Evolutionary conservation across 1,284 basidiomycete species (phyloP), one percentile per base, ranked within the genome.

Genomic region (Naganishia liquefaciens): DNA sequence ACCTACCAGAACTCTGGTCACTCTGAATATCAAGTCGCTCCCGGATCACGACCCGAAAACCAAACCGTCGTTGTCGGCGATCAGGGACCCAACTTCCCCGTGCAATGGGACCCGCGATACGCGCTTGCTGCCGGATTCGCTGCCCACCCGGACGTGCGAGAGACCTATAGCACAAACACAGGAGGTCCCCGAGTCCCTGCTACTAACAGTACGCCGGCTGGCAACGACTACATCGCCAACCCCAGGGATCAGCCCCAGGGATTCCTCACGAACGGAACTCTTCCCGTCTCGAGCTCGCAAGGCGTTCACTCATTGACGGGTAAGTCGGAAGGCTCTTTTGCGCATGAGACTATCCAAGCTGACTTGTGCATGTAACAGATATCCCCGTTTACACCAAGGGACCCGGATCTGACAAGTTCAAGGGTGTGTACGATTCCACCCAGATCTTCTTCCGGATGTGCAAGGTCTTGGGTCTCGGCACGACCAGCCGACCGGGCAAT

Each of bases 341-440:
- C 6, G 6, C 27, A 1, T 28, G 25, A 15, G 21, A 21, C 27
- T n/a, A 33, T 25, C 17, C 21, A 21, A 10, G 21, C 55, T 58
- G 25, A 55, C 42, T 7, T 39, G 1, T 9, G 5, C 15, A n/a
- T 23, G 40, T 47, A 47, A 58, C 68, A 55, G 78, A 80, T 55
- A 79, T 80, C 13, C 75, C 77, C 11, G 73, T 80, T 51, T 80
- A 74, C 70, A 73, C 79, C 17, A 79, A 71, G 69, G 80, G 80
- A 17, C 53, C 64, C 37, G 64, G 77, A 9, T 76, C 78, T 9
- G 69, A 72, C 67, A 76, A 77, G 69, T 80, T 81, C 75, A 66
- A 74, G 23, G 79, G 79, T 39, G 72, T 75, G n/a, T 73, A 74
- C 71, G 69, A 70, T 63, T 74, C 69, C 52, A 71, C 73, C 58